Conservation (phyloP, 495 filamentous ascomycete genomes). For the Trichoderma orchidacearum region DNA sequence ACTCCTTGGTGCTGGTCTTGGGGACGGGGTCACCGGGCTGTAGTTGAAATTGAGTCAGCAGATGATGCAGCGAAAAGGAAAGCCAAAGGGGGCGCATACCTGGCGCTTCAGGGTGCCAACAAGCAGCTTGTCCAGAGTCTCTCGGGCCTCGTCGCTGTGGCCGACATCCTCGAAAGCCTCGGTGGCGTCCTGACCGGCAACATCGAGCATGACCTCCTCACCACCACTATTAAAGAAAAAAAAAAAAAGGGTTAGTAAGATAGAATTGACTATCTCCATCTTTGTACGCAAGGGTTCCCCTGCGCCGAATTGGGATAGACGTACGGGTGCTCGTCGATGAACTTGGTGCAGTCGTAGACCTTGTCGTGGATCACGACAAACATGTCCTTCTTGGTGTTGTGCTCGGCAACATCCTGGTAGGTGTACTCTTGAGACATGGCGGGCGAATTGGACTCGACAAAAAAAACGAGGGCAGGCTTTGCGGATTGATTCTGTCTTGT, state of each 20-base stretch:
- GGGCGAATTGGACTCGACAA: conserved; percentile 1
- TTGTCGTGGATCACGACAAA: conserved; percentile 90
- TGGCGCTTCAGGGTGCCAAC: conserved; percentile 75
- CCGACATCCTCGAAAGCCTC: conserved; percentile 99
- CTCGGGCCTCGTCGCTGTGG: conserved; percentile 95
- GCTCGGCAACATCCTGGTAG: conserved; percentile 69
- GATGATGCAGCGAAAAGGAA: conserved; percentile 3
- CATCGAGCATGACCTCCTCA: conserved; percentile 95
- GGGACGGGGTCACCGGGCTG: conserved; percentile 80
- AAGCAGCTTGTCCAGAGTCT: conserved; percentile 70
- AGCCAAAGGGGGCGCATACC: conserved; percentile 37
- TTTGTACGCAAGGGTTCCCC: neutral
- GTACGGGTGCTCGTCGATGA: conserved; percentile 99
- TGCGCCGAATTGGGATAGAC: too few species aligned
- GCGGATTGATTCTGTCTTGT: neutral
- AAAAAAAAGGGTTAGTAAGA: conserved; percentile 7
- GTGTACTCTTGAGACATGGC: conserved; percentile 47
- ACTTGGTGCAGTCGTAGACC: conserved; percentile 78
- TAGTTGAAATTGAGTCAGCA: neutral
- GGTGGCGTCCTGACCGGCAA: conserved; percentile 90
- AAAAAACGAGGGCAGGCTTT: neutral
- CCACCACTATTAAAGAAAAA: conserved; percentile 52
- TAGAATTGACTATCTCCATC: neutral
- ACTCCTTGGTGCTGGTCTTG: conserved; percentile 32
- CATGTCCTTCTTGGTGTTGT: conserved; percentile 93